Evolutionary conservation across 495 filamentous ascomycete genomes (phyloP).

Genomic region (Penicillium maclennaniae): DNA sequence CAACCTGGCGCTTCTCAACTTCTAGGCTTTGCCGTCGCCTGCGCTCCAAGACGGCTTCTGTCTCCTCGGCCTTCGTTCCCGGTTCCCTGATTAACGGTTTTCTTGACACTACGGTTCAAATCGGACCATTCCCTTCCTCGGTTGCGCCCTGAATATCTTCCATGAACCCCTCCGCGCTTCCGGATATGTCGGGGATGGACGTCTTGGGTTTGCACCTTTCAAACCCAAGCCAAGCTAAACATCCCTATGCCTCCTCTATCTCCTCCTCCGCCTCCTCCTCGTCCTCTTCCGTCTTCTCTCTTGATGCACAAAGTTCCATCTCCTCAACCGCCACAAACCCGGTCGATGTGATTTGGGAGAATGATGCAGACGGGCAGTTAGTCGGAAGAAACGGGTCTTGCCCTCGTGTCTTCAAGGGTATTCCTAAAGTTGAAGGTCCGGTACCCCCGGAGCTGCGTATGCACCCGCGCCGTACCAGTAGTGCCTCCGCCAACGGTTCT

Average conservation of each 20-base stretch:
- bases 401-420: conserved; percentile 26
- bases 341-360: conserved; percentile 48
- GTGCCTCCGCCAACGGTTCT: conserved; percentile 39
- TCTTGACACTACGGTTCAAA: conserved; percentile 40
- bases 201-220: conserved; percentile 45
- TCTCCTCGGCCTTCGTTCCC: conserved; percentile 46
- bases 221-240: conserved; percentile 39
- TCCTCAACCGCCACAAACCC: conserved; percentile 44
- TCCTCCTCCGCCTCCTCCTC: conserved; percentile 71
- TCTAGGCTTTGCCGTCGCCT: conserved; percentile 49
- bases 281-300: conserved; percentile 78
- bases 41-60: conserved; percentile 41
- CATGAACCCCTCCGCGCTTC: conserved; percentile 24
- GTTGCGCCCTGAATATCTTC: conserved; percentile 9
- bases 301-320: conserved; percentile 55
- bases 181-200: conserved; percentile 50
- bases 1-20: conserved; percentile 34
- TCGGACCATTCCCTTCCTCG: conserved; percentile 25
- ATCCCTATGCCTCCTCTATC: conserved; percentile 64
- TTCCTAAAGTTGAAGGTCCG: conserved; percentile 39
- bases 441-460: conserved; percentile 67
- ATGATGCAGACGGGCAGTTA: conserved; percentile 35
- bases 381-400: conserved; percentile 23
- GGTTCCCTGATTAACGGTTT: conserved; percentile 46
- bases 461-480: conserved; percentile 75